These are phyloP conservation scores for Spiromastix sp. DNA, from an alignment of 2,329 filamentous ascomycete genomes.

Conservation along the genomic window DNA sequence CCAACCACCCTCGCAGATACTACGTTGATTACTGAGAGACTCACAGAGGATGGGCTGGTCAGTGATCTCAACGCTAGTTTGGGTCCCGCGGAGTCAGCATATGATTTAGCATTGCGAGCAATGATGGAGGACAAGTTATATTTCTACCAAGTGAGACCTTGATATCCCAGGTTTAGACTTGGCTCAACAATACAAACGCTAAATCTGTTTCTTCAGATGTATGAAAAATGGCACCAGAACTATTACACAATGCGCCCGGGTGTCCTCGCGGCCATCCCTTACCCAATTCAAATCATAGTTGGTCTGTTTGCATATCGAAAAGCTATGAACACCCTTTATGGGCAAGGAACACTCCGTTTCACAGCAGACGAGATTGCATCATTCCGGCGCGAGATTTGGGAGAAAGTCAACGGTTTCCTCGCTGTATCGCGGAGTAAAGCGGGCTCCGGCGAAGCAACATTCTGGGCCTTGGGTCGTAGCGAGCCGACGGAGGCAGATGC, in stretches of 20 bases:
- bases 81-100: conserved; percentile 27
- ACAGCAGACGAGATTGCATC: conserved; percentile 38
- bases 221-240: conserved; percentile 51
- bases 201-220: conserved; percentile 28
- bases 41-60: conserved; percentile 31
- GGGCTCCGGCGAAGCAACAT: conserved; percentile 26
- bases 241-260: conserved; percentile 49
- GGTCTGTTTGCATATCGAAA: conserved; percentile 41
- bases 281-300: conserved; percentile 41
- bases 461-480: conserved; percentile 48
- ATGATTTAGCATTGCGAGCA: conserved; percentile 44
- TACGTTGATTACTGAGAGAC: conserved; percentile 40
- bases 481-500: conserved; percentile 49
- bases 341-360: conserved; percentile 47
- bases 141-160: conserved; percentile 42
- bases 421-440: conserved; percentile 23
- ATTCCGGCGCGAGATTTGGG: conserved; percentile 45
- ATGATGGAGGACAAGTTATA: conserved; percentile 52
- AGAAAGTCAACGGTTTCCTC: conserved; percentile 38
- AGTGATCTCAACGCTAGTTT: conserved; percentile 41
- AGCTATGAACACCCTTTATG: conserved; percentile 37
- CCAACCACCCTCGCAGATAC: conserved; percentile 39
- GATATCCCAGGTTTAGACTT: too few relatives aligned
- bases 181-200: too few relatives aligned
- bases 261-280: conserved; percentile 40